A percentile compares a stretch with the other conserved stretches of the same genome.
phyloP scores from a whole-genome alignment of 75 land plant species.

The Pinus tabuliformis region DNA sequence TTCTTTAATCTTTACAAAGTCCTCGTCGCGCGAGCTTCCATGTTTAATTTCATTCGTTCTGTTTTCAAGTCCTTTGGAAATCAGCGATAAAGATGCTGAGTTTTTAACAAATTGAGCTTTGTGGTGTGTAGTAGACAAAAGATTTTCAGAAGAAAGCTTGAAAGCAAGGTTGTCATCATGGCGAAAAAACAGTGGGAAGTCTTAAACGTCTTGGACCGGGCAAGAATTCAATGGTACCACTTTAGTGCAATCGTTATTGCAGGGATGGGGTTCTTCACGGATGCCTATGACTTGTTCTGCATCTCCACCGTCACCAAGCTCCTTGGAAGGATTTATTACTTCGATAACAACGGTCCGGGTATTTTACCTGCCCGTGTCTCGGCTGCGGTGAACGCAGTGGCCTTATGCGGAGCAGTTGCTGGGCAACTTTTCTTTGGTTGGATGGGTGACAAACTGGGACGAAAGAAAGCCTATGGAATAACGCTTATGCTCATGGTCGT shows the following conservation, averaged over 20 bases:
- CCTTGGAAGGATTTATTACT: slow-evolving; percentile 31
- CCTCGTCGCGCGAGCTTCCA: too few species aligned
- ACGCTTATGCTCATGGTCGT: slow-evolving; percentile 58
- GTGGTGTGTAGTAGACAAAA: too few species aligned
- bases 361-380: slow-evolving; percentile 27
- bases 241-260: slow-evolving; percentile 30
- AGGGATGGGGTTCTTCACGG: slow-evolving; percentile 61
- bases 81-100: too few species aligned
- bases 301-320: slow-evolving; percentile 32
- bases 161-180: background rate
- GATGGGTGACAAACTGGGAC: slow-evolving; percentile 58
- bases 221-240: slow-evolving; percentile 33
- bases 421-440: slow-evolving; percentile 56
- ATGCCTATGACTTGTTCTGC: slow-evolving; percentile 62
- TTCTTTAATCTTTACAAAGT: too few species aligned
- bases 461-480: slow-evolving; percentile 49
- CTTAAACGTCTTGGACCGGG: background rate
- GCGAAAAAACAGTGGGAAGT: slow-evolving; percentile 14
- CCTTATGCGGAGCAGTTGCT: slow-evolving; percentile 35
- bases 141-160: too few species aligned
- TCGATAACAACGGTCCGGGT: slow-evolving; percentile 33
- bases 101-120: too few species aligned
- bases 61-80: too few species aligned
- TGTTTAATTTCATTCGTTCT: too few species aligned
- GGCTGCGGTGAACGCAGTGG: slow-evolving; percentile 58